phyloP scores from a whole-genome alignment of 208 protist genomes.

The Leishmania turanica region DNA sequence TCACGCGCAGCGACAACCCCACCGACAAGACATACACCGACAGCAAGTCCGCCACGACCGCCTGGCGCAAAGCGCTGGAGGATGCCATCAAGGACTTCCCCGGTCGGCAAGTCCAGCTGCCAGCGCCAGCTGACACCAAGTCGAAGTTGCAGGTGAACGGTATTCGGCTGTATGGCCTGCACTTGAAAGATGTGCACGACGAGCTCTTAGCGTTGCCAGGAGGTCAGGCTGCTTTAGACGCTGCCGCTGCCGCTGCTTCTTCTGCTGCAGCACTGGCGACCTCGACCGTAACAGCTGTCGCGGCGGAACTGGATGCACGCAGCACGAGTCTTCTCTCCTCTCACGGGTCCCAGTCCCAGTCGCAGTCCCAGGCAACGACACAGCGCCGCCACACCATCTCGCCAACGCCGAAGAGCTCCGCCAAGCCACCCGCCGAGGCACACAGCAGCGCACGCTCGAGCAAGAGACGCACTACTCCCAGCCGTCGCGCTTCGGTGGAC shows the following conservation, averaged over 20 bases:
- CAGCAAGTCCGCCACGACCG: slow-evolving; percentile 29
- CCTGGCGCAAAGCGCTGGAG: slow-evolving; percentile 56
- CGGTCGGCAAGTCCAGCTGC: slow-evolving; percentile 2
- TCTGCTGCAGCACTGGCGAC: background rate
- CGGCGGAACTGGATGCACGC: background rate
- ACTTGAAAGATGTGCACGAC: slow-evolving; percentile 33
- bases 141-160: slow-evolving; percentile 30
- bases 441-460: background rate
- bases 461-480: background rate
- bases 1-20: slow-evolving; percentile 71
- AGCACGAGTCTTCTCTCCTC: slow-evolving; percentile 10
- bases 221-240: slow-evolving; percentile 24
- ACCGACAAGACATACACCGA: slow-evolving; percentile 38
- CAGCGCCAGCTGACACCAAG: slow-evolving; percentile 11
- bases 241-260: background rate
- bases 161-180: slow-evolving; percentile 41
- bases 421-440: background rate
- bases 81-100: slow-evolving; percentile 64
- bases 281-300: background rate
- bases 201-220: slow-evolving; percentile 41
- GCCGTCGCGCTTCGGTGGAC: slow-evolving; percentile 2
- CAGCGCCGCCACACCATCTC: background rate
- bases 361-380: slow-evolving; percentile 4
- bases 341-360: background rate
- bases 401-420: background rate